Evolutionary conservation across 495 filamentous ascomycete species (phyloP), one percentile per base, ranked within the genome.

Genomic region (Daldinia vernicosa): DNA sequence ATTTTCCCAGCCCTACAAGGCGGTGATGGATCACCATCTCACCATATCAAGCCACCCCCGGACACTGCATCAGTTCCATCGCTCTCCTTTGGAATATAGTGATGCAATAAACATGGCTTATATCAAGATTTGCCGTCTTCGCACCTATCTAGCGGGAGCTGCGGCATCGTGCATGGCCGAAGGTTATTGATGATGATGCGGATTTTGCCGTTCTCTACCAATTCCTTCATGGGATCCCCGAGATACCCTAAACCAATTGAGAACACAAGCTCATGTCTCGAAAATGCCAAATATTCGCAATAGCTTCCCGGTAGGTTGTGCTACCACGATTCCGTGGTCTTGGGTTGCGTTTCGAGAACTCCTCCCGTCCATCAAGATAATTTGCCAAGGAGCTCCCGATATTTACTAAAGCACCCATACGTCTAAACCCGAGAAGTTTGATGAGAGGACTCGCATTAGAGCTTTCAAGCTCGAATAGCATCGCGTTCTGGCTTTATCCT

Each of bases 351-450:
- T 60, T 39, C 24, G 55, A 64, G 61, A 27, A 17, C 28, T 66
- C 66, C 60, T 40, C 57, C 39, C 57, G 40, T 66, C 40, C 33
- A n/a, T 15, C 27, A 62, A 27, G 22, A 51, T 22, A 32, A 37
- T 24, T 24, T 28, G 17, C 63, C 56, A 67, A 54, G 71, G 71
- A 37, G 26, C 22, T 37, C 24, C 59, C 67, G 72, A 66, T 19
- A 56, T 43, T 39, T 50, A 33, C 59, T 17, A 60, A 61, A 63
- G 62, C 58, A 56, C 24, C 51, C 40, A 77, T 77, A 77, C 75
- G 75, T 72, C 75, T 66, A 74, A 72, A 72, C 39, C 62, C 75
- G 75, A 76, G 52, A 9, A 26, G 32, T 52, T 54, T 77, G 58
- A 61, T 66, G 67, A 71, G 43, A 58, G 54, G 74, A 72, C 54